These are phyloP conservation scores for Trametes cubensis DNA, from an alignment of 768 basidiomycete species.

Conservation along the genomic window DNA sequence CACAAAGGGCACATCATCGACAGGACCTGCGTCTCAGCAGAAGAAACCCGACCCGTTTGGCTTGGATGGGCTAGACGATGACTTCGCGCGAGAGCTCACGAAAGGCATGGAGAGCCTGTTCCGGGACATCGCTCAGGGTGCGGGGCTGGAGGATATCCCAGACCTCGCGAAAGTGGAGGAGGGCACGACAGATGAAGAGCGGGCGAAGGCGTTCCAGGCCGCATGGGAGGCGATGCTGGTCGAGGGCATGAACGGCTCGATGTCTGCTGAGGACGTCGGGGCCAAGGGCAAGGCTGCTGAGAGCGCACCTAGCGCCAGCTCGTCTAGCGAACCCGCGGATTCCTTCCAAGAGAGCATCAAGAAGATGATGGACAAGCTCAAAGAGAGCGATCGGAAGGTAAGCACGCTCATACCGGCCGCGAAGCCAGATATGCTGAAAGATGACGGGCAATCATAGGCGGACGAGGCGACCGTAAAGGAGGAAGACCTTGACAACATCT, in stretches of 20 bases:
- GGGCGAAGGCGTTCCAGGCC: slow-evolving; percentile 49
- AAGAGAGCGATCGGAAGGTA: slow-evolving; percentile 54
- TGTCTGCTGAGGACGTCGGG: slow-evolving; percentile 19
- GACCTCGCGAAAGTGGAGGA: slow-evolving; percentile 8
- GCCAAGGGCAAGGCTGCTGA: slow-evolving; percentile 24
- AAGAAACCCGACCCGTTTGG: slow-evolving; percentile 22
- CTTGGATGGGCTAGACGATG: slow-evolving; percentile 32
- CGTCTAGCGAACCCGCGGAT: slow-evolving; percentile 28
- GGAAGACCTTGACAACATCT: slow-evolving; percentile 51
- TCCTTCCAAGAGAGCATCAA: slow-evolving; percentile 72
- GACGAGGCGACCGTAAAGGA: slow-evolving; percentile 37
- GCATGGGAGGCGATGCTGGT: slow-evolving; percentile 76
- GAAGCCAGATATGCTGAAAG: neutral
- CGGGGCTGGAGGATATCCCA: slow-evolving; percentile 19
- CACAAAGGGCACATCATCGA: slow-evolving; percentile 20
- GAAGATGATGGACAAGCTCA: slow-evolving; percentile 74
- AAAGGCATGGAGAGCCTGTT: slow-evolving; percentile 49
- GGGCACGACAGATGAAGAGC: slow-evolving; percentile 29
- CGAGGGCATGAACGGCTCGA: slow-evolving; percentile 56
- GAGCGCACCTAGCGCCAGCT: slow-evolving; percentile 13
- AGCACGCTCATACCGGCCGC: neutral
- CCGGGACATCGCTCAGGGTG: slow-evolving; percentile 39
- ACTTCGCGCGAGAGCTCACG: slow-evolving; percentile 45
- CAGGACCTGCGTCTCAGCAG: neutral
- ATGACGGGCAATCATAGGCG: slow-evolving; percentile 21